Conservation (phyloP, 352 stramenopile species). For the Pythium coloratum region DNA sequence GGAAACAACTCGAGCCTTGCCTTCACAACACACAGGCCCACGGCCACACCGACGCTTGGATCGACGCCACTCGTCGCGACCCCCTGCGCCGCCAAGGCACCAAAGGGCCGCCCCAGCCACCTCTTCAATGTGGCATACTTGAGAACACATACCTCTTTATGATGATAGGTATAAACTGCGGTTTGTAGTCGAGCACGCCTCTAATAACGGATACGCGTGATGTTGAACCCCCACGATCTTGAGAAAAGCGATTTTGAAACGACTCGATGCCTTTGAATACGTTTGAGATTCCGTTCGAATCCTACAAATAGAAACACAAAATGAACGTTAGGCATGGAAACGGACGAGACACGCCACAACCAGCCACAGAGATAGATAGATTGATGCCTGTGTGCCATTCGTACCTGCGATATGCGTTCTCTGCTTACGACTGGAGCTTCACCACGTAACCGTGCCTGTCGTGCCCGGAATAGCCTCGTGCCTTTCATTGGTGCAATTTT, state of each 20-base stretch:
- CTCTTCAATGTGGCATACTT: conserved; percentile 7
- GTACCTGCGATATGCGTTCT: not conserved
- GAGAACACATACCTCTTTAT: conserved; percentile 7
- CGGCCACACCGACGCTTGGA: not conserved
- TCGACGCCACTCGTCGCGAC: conserved; percentile 6
- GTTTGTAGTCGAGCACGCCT: not conserved
- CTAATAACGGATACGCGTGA: not conserved
- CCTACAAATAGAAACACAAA: not conserved
- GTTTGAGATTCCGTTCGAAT: not conserved
- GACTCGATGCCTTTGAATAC: not conserved
- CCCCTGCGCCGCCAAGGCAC: conserved; percentile 1
- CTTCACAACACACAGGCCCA: not conserved
- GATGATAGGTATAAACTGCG: not conserved
- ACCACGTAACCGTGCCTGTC: no score
- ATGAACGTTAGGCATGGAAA: not conserved
- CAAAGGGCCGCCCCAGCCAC: conserved; percentile 11
- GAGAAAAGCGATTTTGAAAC: conserved; percentile 1
- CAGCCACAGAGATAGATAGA: no score
- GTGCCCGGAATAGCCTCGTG: not conserved
- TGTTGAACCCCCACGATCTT: not conserved
- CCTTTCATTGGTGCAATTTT: not conserved
- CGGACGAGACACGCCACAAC: not conserved
- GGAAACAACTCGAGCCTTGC: not conserved
- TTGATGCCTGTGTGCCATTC: not conserved
- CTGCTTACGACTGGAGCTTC: no score